These are phyloP conservation scores for Cystobasidium ongulense DNA, from an alignment of 768 basidiomycete genomes.

Conservation along the genomic window DNA sequence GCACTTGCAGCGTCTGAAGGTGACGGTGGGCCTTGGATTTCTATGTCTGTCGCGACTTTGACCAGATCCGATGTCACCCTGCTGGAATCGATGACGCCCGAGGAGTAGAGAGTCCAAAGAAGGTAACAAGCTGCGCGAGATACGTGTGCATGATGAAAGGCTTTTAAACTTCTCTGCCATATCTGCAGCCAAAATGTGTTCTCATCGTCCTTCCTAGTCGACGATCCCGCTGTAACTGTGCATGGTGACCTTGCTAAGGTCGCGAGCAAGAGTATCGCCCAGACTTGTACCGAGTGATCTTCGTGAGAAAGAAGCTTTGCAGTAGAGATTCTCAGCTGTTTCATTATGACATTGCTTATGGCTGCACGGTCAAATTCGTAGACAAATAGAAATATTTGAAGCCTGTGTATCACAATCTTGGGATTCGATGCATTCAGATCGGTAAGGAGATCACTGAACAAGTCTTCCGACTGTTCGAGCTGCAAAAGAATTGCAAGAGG, in stretches of 20 bases:
- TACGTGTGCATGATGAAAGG: slow-evolving; percentile 43
- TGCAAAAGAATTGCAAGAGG: neutral
- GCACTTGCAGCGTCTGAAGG: slow-evolving; percentile 84
- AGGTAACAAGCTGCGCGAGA: slow-evolving; percentile 71
- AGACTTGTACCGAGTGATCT: slow-evolving; percentile 63
- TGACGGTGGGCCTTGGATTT: slow-evolving; percentile 77
- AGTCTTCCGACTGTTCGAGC: neutral
- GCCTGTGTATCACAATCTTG: neutral
- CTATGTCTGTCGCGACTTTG: slow-evolving; percentile 67
- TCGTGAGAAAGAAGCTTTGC: slow-evolving; percentile 59
- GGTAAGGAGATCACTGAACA: neutral
- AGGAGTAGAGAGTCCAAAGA: slow-evolving; percentile 55
- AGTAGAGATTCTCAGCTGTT: slow-evolving; percentile 47
- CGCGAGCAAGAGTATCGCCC: slow-evolving; percentile 55
- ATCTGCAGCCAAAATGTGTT: slow-evolving; percentile 64
- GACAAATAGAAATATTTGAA: neutral
- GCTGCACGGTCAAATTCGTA: slow-evolving; percentile 25
- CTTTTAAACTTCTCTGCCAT: slow-evolving; percentile 52
- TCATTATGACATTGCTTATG: neutral
- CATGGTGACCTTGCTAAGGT: slow-evolving; percentile 28
- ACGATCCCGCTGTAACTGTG: neutral
- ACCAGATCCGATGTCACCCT: slow-evolving; percentile 67
- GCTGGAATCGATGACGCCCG: slow-evolving; percentile 49
- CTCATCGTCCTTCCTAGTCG: neutral
- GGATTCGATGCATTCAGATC: neutral